Evolutionary conservation across 2,329 filamentous ascomycete species (phyloP).

Genomic region (Dothistroma septosporum): DNA sequence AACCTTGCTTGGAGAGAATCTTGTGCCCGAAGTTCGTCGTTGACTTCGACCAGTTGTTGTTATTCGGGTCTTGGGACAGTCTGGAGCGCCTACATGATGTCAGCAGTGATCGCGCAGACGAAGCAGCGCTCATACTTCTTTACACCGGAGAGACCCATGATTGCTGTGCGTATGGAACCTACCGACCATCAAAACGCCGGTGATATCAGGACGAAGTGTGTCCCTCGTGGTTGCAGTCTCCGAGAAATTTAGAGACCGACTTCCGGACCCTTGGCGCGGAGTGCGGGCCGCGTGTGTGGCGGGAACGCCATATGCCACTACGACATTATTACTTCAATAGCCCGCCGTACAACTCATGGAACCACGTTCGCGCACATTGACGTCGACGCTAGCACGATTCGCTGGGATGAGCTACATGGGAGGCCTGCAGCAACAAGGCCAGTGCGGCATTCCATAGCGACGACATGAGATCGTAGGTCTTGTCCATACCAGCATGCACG

Average conservation of each 20-base stretch:
- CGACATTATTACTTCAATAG: too few species aligned
- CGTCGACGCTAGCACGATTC: not conserved
- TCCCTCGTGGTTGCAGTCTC: not conserved
- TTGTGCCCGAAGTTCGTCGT: conserved; percentile 81
- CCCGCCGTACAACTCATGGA: not conserved
- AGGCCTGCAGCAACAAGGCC: not conserved
- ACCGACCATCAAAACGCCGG: too few species aligned
- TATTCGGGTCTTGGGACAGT: conserved; percentile 89
- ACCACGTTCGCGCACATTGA: not conserved
- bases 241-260: not conserved
- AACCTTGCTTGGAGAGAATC: conserved; percentile 83
- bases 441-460: not conserved
- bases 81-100: conserved; percentile 46
- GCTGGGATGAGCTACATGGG: not conserved
- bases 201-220: too few species aligned
- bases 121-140: conserved; percentile 5
- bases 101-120: not conserved
- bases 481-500: not conserved
- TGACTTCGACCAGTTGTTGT: conserved; percentile 85
- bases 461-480: conserved; percentile 4
- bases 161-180: not conserved
- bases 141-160: conserved; percentile 9
- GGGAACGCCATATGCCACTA: too few species aligned
- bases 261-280: not conserved
- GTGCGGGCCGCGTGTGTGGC: not conserved